Evolutionary conservation across 2,329 filamentous ascomycete species (phyloP).

Genomic region (Phyllosticta paracitricarpa): DNA sequence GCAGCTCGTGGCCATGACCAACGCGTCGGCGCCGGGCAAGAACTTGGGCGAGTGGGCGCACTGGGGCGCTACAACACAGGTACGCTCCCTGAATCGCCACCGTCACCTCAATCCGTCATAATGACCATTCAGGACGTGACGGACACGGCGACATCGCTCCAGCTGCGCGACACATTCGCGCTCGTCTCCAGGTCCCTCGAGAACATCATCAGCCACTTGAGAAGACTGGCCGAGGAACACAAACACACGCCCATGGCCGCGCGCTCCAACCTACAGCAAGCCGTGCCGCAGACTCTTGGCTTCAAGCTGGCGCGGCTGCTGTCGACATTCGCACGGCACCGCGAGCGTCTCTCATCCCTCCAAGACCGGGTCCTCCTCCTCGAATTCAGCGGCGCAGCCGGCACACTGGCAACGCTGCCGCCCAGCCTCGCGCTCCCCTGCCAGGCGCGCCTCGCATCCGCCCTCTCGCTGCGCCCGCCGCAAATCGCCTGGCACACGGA

Average conservation of each 20-base stretch:
- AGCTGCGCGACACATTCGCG: conserved; percentile 18
- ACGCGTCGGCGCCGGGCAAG: conserved; percentile 1
- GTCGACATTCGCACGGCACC: conserved; percentile 19
- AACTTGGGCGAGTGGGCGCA: conserved; percentile 20
- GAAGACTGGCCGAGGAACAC: conserved; percentile 15
- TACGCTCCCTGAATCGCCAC: conserved; percentile 1
- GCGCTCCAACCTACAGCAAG: conserved; percentile 22
- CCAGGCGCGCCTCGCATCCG: conserved; percentile 15
- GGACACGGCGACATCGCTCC: conserved; percentile 20
- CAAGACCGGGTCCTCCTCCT: conserved; percentile 18
- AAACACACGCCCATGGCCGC: conserved; percentile 20
- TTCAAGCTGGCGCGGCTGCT: conserved; percentile 24
- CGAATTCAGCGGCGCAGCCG: conserved; percentile 23
- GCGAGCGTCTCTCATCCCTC: conserved; percentile 17
- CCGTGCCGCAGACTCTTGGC: conserved; percentile 23
- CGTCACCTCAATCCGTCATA: no score
- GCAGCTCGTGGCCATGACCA: conserved; percentile 18
- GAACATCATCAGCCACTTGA: conserved; percentile 6
- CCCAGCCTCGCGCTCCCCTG: conserved; percentile 15
- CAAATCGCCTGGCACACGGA: conserved; percentile 24
- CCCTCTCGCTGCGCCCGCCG: conserved; percentile 18
- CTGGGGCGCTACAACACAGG: conserved; percentile 21
- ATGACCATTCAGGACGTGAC: conserved; percentile 18
- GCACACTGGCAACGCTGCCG: conserved; percentile 21
- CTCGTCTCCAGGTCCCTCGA: conserved; percentile 14